Percentiles rank a stretch among this genome's conserved stretches.
Evolutionary conservation across 179 eudicot genomes (phyloP).

Genomic region (Amaranthus tricolor): DNA sequence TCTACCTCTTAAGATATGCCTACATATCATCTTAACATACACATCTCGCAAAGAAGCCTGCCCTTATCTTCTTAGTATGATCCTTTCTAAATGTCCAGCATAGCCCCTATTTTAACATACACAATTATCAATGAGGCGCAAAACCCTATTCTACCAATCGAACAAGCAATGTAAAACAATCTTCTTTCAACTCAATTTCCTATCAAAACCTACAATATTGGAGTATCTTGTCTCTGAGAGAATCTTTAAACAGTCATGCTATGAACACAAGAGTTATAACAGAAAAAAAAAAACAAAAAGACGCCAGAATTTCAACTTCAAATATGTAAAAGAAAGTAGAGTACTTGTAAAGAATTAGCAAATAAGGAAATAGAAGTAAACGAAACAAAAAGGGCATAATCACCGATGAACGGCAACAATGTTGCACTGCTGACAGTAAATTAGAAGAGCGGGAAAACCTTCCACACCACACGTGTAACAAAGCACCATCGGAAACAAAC

Average conservation of each 20-base stretch:
- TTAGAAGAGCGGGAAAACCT: conserved; percentile 30
- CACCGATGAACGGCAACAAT: conserved; percentile 38
- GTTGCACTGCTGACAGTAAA: conserved; percentile 30
- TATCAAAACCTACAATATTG: background rate
- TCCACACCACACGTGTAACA: conserved; percentile 38
- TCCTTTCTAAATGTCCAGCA: no score
- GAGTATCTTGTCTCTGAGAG: no score
- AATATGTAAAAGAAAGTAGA: background rate
- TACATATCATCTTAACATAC: no score
- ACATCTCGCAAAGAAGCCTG: no score
- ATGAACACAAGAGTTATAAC: no score
- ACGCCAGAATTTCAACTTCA: background rate
- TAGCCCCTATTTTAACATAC: no score
- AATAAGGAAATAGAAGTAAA: background rate
- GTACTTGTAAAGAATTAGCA: background rate
- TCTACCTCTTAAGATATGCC: no score
- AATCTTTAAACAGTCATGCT: no score
- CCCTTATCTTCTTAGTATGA: no score
- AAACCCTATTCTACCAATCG: no score
- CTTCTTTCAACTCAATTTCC: background rate
- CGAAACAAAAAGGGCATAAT: background rate
- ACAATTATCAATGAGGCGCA: no score
- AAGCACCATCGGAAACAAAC: conserved; percentile 29
- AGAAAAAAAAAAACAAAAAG: background rate
- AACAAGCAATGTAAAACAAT: no score